Conservation (phyloP, 495 filamentous ascomycete genomes). For the Hyaloscypha hepaticicola region DNA sequence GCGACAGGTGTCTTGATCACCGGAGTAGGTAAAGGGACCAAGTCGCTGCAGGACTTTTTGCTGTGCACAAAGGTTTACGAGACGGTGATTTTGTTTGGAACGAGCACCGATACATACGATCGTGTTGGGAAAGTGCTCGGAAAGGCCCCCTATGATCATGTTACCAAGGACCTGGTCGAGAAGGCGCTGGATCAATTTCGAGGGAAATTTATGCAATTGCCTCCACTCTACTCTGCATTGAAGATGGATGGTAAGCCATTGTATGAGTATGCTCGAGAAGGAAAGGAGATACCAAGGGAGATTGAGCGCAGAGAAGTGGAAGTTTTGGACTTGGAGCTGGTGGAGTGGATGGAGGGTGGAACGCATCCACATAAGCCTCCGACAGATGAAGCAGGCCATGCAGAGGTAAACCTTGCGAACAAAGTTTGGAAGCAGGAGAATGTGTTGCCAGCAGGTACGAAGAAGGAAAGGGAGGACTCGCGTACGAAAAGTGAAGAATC, state of each 20-base stretch:
- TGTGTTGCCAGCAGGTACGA: conserved; percentile 17
- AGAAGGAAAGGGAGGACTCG: background rate
- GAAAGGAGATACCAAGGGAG: conserved; percentile 77
- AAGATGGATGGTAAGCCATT: conserved; percentile 86
- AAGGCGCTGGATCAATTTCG: conserved; percentile 72
- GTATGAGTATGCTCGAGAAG: conserved; percentile 94
- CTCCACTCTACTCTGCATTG: conserved; percentile 88
- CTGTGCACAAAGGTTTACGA: conserved; percentile 92
- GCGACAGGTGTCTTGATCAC: conserved; percentile 89
- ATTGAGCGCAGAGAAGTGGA: conserved; percentile 78
- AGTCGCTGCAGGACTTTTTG: conserved; percentile 72
- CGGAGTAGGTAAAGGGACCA: conserved; percentile 87
- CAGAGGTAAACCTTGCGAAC: conserved; percentile 71
- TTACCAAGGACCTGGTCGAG: conserved; percentile 77
- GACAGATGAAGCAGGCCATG: conserved; percentile 64
- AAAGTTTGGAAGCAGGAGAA: conserved; percentile 57
- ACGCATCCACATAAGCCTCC: conserved; percentile 74
- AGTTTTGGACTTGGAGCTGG: conserved; percentile 69
- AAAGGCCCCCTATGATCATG: conserved; percentile 67
- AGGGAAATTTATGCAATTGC: conserved; percentile 86
- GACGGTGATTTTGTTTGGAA: conserved; percentile 83
- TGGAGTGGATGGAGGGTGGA: conserved; percentile 86
- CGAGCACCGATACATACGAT: conserved; percentile 92
- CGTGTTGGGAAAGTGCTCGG: conserved; percentile 75
- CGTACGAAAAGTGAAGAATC: background rate